Conservation (phyloP, 805 yeast genomes). For the Dipodascus geniculatus region DNA sequence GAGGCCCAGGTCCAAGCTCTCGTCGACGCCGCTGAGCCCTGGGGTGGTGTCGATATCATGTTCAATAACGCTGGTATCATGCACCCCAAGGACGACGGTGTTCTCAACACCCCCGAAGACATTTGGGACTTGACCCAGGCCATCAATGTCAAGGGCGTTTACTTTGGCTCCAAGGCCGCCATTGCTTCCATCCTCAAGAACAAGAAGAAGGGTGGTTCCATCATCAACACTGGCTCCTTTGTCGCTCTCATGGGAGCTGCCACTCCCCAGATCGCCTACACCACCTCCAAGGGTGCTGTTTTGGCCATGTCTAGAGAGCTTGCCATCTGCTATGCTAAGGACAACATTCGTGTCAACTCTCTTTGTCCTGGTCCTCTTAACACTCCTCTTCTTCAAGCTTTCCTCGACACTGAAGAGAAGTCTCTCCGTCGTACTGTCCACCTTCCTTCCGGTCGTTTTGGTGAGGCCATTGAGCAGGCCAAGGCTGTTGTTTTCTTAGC, state of each 20-base stretch:
- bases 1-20: slow-evolving; percentile 24
- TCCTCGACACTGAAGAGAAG: slow-evolving; percentile 41
- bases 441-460: slow-evolving; percentile 46
- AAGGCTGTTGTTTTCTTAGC: slow-evolving; percentile 50
- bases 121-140: slow-evolving; percentile 28
- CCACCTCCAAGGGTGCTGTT: slow-evolving; percentile 30
- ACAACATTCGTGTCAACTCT: slow-evolving; percentile 42
- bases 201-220: slow-evolving; percentile 20
- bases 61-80: slow-evolving; percentile 83
- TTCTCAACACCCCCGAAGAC: slow-evolving; percentile 23
- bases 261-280: slow-evolving; percentile 29
- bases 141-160: slow-evolving; percentile 29
- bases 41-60: slow-evolving; percentile 71
- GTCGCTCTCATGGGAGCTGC: slow-evolving; percentile 29
- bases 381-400: slow-evolving; percentile 48
- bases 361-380: slow-evolving; percentile 50
- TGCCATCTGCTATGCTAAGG: slow-evolving; percentile 51
- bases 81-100: slow-evolving; percentile 24
- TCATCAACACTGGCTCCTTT: slow-evolving; percentile 29
- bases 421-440: slow-evolving; percentile 30
- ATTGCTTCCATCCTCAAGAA: slow-evolving; percentile 22
- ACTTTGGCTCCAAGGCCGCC: slow-evolving; percentile 26
- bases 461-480: slow-evolving; percentile 54
- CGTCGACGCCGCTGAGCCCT: slow-evolving; percentile 44
- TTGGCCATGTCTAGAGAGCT: slow-evolving; percentile 29